Percentiles rank a stretch among this genome's conserved stretches.
Conservation (phyloP, 164 flowering plant species). For the Vitis rotundifolia region DNA sequence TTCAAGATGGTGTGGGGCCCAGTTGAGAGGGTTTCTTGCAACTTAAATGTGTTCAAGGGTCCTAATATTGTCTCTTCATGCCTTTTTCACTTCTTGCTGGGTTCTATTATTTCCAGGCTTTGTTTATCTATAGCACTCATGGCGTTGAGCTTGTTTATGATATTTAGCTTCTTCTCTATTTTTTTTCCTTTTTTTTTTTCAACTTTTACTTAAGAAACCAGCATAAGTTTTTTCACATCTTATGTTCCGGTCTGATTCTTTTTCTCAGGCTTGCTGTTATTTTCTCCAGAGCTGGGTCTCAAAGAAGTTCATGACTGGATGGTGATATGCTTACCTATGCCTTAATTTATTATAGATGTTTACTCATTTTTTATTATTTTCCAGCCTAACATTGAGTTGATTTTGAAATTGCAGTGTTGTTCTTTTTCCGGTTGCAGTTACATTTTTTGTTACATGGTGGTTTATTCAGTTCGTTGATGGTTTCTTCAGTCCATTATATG, state of each 20-base stretch:
- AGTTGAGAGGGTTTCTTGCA: too few relatives aligned
- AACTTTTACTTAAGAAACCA: too few relatives aligned
- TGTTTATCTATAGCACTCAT: too few relatives aligned
- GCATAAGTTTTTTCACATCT: not conserved
- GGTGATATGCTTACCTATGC: constrained; percentile 41
- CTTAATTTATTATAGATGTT: not conserved
- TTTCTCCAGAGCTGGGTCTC: constrained; percentile 87
- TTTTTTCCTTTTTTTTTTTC: not conserved
- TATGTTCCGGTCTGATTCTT: constrained; percentile 2
- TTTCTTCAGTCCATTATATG: constrained; percentile 73
- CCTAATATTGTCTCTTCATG: too few relatives aligned
- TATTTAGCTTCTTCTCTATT: not conserved
- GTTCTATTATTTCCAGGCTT: too few relatives aligned
- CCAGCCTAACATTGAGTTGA: constrained; percentile 9
- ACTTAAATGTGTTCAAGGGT: too few relatives aligned
- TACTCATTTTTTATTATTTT: not conserved
- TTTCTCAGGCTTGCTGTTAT: constrained; percentile 74
- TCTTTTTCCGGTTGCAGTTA: constrained; percentile 72
- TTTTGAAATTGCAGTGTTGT: constrained; percentile 65
- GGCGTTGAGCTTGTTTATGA: too few relatives aligned
- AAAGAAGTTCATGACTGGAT: constrained; percentile 95
- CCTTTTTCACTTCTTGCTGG: too few relatives aligned
- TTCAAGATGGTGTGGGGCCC: too few relatives aligned
- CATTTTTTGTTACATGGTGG: constrained; percentile 80
- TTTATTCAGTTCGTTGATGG: constrained; percentile 81